phyloP scores from a whole-genome alignment of 1,139 yeast species.

The Geotrichum klebahnii region DNA sequence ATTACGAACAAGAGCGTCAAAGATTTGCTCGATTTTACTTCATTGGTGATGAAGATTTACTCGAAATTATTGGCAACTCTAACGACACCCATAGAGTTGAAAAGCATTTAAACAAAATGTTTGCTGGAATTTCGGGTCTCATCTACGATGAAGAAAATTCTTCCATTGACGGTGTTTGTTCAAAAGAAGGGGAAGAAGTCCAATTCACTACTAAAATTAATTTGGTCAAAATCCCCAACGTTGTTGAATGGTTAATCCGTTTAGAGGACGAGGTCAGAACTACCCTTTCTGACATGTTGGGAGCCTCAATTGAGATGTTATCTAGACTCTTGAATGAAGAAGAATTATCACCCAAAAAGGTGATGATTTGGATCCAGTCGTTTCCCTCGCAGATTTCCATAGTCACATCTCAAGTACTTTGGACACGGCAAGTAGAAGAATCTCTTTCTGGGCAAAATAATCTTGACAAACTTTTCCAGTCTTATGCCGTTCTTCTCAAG shows the following conservation, averaged over 20 bases:
- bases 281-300: conserved; percentile 45
- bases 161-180: conserved; percentile 48
- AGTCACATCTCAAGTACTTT: conserved; percentile 56
- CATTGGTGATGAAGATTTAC: conserved; percentile 83
- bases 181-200: conserved; percentile 64
- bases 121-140: conserved; percentile 56
- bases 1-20: conserved; percentile 74
- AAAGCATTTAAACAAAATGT: conserved; percentile 67
- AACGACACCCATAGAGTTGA: conserved; percentile 50
- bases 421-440: conserved; percentile 49
- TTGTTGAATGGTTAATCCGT: conserved; percentile 61
- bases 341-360: conserved; percentile 18
- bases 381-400: conserved; percentile 59
- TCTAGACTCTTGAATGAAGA: conserved; percentile 22
- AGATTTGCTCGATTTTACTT: conserved; percentile 80
- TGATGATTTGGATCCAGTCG: conserved; percentile 38
- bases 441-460: conserved; percentile 25
- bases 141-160: conserved; percentile 42
- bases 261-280: conserved; percentile 51
- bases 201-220: conserved; percentile 47
- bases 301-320: conserved; percentile 34
- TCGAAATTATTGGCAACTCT: conserved; percentile 74
- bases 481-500: conserved; percentile 29
- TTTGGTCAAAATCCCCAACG: conserved; percentile 43
- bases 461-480: conserved; percentile 22